These are phyloP conservation scores for Metschnikowia koreensis DNA, from an alignment of 805 yeast genomes.

Conservation along the genomic window DNA sequence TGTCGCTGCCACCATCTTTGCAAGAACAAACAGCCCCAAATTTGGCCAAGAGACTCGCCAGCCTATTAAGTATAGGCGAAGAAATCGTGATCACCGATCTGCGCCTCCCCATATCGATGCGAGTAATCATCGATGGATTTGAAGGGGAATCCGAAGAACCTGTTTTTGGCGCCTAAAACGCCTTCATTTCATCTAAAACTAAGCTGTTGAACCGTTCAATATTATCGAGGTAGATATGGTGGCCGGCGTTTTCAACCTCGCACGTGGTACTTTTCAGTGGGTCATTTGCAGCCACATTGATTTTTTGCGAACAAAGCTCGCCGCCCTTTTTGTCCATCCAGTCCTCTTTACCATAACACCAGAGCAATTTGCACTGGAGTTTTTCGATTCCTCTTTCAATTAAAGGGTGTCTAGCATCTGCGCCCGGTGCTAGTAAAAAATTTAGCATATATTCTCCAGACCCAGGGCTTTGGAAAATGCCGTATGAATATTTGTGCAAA, in stretches of 20 bases:
- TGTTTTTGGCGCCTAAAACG: not conserved
- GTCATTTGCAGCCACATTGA: slow-evolving; percentile 23
- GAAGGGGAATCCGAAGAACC: slow-evolving; percentile 28
- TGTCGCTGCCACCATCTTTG: slow-evolving; percentile 47
- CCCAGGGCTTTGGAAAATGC: slow-evolving; percentile 81
- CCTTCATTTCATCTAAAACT: slow-evolving; percentile 51
- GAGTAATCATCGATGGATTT: slow-evolving; percentile 18
- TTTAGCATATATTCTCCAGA: slow-evolving; percentile 92
- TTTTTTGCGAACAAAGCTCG: slow-evolving; percentile 31
- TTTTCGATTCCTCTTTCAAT: slow-evolving; percentile 46
- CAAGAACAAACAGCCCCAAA: slow-evolving; percentile 47
- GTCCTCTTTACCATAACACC: slow-evolving; percentile 83
- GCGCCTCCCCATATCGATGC: slow-evolving; percentile 45
- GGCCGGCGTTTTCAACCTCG: slow-evolving; percentile 61
- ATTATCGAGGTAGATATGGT: slow-evolving; percentile 77
- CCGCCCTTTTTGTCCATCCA: slow-evolving; percentile 62
- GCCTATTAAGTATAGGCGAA: slow-evolving; percentile 42
- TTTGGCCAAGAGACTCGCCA: slow-evolving; percentile 30
- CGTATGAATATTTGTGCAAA: slow-evolving; percentile 77
- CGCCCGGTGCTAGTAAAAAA: slow-evolving; percentile 86
- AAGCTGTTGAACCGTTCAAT: slow-evolving; percentile 50
- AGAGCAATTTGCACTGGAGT: slow-evolving; percentile 59
- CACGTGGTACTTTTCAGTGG: slow-evolving; percentile 27
- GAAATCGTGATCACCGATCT: slow-evolving; percentile 56
- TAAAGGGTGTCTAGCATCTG: slow-evolving; percentile 78